These are phyloP conservation scores for Avena sativa DNA, from an alignment of 176 grass and related monocot species.

Conservation along the genomic window DNA sequence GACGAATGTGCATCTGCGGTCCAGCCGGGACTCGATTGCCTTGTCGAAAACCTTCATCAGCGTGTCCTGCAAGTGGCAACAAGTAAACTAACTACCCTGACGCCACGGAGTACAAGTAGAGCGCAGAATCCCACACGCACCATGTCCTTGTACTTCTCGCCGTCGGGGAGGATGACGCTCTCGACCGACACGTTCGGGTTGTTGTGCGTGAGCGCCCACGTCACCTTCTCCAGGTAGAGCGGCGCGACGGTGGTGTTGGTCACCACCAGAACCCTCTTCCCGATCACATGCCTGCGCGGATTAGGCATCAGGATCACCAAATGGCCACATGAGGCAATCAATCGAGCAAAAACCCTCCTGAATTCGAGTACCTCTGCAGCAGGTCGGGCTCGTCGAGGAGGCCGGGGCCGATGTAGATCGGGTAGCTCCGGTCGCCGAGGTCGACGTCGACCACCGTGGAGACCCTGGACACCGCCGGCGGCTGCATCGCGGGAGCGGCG, in stretches of 20 bases:
- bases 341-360: not conserved
- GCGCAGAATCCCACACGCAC: constrained; percentile 39
- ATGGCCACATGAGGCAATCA: not conserved
- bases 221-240: constrained; percentile 88
- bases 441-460: constrained; percentile 83
- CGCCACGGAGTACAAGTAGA: not conserved
- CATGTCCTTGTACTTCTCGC: constrained; percentile 94
- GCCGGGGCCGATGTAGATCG: constrained; percentile 90
- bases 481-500: constrained; percentile 61
- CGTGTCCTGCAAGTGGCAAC: constrained; percentile 59
- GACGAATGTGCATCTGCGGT: constrained; percentile 84
- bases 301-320: constrained; percentile 1
- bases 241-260: constrained; percentile 90
- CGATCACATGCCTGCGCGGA: constrained; percentile 82
- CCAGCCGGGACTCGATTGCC: constrained; percentile 69
- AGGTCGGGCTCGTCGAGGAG: constrained; percentile 84
- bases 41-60: constrained; percentile 95
- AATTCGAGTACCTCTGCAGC: constrained; percentile 73
- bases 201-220: constrained; percentile 73
- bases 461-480: constrained; percentile 63
- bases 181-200: constrained; percentile 80
- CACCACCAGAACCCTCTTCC: constrained; percentile 91
- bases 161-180: constrained; percentile 89
- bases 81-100: not conserved
- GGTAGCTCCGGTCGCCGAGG: constrained; percentile 94